Percentiles rank a stretch among this genome's conserved stretches.
phyloP scores from a whole-genome alignment of 2,329 filamentous ascomycete genomes.

The Talaromyces amestolkiae region DNA sequence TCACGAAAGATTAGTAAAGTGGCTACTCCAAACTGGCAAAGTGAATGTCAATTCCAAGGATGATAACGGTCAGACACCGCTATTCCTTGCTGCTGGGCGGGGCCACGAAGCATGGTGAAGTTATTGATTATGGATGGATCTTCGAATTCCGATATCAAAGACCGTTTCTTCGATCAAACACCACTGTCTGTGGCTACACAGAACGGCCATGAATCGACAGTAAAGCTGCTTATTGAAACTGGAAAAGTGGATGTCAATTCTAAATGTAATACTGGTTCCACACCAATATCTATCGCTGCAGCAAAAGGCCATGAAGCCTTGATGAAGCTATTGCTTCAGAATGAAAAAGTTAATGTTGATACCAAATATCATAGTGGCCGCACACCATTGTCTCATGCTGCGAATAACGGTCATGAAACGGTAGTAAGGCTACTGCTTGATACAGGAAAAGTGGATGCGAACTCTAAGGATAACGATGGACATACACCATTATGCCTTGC shows the following conservation, averaged over 20 bases:
- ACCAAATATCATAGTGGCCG: slow-evolving; percentile 1
- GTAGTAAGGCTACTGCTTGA: slow-evolving; percentile 6
- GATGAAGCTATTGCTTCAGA: slow-evolving; percentile 17
- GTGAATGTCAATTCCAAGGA: neutral
- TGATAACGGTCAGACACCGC: neutral
- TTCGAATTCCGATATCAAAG: neutral
- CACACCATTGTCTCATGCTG: slow-evolving; percentile 3
- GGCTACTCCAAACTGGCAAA: neutral
- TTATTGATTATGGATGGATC: slow-evolving; percentile 8
- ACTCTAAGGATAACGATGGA: neutral
- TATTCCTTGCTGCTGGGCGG: slow-evolving; percentile 13
- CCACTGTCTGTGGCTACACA: slow-evolving; percentile 40
- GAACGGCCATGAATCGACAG: slow-evolving; percentile 26
- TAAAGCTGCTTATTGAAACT: slow-evolving; percentile 7
- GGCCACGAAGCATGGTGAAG: slow-evolving; percentile 15
- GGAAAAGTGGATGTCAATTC: neutral
- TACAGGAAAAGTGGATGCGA: neutral
- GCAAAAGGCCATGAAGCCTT: slow-evolving; percentile 12
- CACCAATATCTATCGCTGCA: slow-evolving; percentile 5
- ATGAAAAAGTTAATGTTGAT: slow-evolving; percentile 12
- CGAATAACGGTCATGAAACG: neutral
- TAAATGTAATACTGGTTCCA: neutral
- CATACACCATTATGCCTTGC: neutral
- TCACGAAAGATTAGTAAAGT: neutral
- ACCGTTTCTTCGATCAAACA: neutral